These are phyloP conservation scores for Nemania serpens DNA, from an alignment of 2,329 filamentous ascomycete species.

Conservation along the genomic window DNA sequence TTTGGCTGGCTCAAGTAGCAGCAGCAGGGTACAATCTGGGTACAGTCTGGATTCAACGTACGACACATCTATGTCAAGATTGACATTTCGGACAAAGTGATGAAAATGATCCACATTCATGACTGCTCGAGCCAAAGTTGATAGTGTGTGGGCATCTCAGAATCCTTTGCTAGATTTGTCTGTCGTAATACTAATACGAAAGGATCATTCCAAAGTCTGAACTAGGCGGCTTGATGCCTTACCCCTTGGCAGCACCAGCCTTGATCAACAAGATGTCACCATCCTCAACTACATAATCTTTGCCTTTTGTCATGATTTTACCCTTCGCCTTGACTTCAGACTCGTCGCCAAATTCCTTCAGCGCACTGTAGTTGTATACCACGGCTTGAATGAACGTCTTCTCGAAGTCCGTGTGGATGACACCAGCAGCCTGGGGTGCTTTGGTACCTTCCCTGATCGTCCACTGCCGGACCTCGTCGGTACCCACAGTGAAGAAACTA, in stretches of 20 bases:
- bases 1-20: not conserved
- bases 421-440: slow-evolving; percentile 95
- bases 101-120: not conserved
- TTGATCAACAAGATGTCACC: slow-evolving; percentile 87
- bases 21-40: not conserved
- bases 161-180: slow-evolving; percentile 18
- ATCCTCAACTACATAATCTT: slow-evolving; percentile 90
- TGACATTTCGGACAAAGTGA: not conserved
- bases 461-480: slow-evolving; percentile 98
- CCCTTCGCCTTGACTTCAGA: slow-evolving; percentile 87
- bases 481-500: slow-evolving; percentile 95
- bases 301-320: slow-evolving; percentile 98
- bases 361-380: slow-evolving; percentile 82
- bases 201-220: slow-evolving; percentile 21
- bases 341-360: slow-evolving; percentile 91
- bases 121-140: not conserved
- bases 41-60: no score
- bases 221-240: slow-evolving; percentile 34
- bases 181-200: slow-evolving; percentile 18
- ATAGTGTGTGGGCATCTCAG: not conserved
- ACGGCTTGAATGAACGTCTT: slow-evolving; percentile 99
- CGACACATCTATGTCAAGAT: no score
- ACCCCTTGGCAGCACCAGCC: slow-evolving; percentile 79
- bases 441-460: slow-evolving; percentile 95
- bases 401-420: slow-evolving; percentile 98